Evolutionary conservation across 2,329 filamentous ascomycete species (phyloP).

Genomic region (Colletotrichum tropicicola): DNA sequence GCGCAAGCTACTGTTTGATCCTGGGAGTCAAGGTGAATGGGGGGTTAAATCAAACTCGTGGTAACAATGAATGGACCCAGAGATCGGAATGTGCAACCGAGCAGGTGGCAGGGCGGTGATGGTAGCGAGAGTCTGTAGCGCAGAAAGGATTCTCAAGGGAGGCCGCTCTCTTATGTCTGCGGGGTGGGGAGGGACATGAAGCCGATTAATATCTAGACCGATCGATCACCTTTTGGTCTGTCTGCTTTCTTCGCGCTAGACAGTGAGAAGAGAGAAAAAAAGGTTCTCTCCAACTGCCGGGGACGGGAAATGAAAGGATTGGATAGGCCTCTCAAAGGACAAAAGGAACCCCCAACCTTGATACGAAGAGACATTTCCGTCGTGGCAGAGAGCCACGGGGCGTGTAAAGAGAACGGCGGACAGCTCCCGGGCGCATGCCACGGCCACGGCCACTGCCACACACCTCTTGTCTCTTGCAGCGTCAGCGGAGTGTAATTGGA

Average conservation of each 20-base stretch:
- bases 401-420: background rate
- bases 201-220: background rate
- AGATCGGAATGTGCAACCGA: conserved; percentile 19
- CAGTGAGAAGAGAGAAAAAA: conserved; percentile 12
- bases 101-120: conserved; percentile 2
- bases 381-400: background rate
- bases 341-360: conserved; percentile 2
- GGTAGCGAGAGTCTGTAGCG: conserved; percentile 11
- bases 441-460: background rate
- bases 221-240: background rate
- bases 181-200: background rate
- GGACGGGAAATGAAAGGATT: conserved; percentile 29
- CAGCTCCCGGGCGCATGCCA: background rate
- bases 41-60: background rate
- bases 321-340: conserved; percentile 24
- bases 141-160: conserved; percentile 16
- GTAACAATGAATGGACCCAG: conserved; percentile 2
- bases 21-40: background rate
- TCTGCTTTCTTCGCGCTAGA: background rate
- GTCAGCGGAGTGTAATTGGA: conserved; percentile 11
- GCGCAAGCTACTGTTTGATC: background rate
- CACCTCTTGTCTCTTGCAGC: background rate
- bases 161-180: conserved; percentile 23
- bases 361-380: conserved; percentile 13
- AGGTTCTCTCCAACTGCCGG: conserved; percentile 23